Percentiles rank a stretch among this genome's conserved stretches.
Evolutionary conservation across 169 alveolate genomes (phyloP).

Genomic region (Cryptosporidium parvum): DNA sequence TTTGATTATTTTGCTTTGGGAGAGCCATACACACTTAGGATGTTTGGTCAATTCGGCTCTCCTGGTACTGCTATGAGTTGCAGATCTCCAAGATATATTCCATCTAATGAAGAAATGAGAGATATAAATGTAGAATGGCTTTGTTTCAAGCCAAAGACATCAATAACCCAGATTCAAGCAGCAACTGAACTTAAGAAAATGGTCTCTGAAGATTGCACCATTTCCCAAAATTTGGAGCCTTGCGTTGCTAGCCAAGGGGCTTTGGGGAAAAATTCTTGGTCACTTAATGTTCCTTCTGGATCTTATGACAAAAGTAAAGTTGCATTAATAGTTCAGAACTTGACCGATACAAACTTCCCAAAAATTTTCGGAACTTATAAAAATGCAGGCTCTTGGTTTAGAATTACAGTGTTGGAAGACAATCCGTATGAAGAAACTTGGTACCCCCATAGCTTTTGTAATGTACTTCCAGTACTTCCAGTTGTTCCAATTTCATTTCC

Average conservation of each 20-base stretch:
- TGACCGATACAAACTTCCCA: conserved; percentile 66
- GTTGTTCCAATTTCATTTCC: conserved; percentile 40
- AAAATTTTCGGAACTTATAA: conserved; percentile 12
- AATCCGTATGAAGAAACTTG: conserved; percentile 65
- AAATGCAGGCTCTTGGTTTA: conserved; percentile 68
- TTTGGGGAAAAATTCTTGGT: conserved; percentile 44
- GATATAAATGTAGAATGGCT: conserved; percentile 49
- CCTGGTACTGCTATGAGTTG: conserved; percentile 72
- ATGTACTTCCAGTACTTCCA: conserved; percentile 63
- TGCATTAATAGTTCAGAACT: conserved; percentile 54
- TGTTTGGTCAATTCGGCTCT: conserved; percentile 51
- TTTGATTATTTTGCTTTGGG: conserved; percentile 59
- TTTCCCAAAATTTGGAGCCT: conserved; percentile 18
- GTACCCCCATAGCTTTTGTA: conserved; percentile 59
- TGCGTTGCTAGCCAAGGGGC: conserved; percentile 15
- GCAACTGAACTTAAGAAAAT: conserved; percentile 51
- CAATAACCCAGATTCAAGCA: conserved; percentile 67
- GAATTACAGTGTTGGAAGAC: conserved; percentile 26
- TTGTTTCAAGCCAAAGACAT: conserved; percentile 43
- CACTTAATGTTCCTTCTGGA: conserved; percentile 23
- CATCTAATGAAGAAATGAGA: conserved; percentile 39
- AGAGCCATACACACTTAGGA: conserved; percentile 44
- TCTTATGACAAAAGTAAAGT: conserved; percentile 40
- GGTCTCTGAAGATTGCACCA: conserved; percentile 39
- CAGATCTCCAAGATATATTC: conserved; percentile 74